Conservation (phyloP, 2,329 filamentous ascomycete species). For the Iodosphaeria phyllophila region DNA sequence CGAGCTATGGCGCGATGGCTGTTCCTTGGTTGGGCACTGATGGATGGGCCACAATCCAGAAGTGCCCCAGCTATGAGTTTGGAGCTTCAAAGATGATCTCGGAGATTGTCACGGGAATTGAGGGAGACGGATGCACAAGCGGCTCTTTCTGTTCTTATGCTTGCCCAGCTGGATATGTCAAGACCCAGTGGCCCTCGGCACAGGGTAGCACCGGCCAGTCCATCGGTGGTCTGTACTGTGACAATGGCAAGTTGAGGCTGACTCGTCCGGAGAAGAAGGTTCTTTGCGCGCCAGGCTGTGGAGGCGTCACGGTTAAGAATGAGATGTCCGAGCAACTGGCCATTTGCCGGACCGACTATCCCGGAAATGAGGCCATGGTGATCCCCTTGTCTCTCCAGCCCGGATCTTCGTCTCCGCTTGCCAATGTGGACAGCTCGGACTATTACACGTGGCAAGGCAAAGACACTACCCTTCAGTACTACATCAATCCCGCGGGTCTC, state of each 20-base stretch:
- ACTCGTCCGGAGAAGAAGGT: constrained; percentile 49
- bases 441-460: constrained; percentile 68
- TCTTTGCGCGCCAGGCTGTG: constrained; percentile 58
- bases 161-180: constrained; percentile 81
- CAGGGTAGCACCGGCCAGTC: constrained; percentile 74
- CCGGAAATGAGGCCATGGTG: constrained; percentile 76
- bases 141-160: constrained; percentile 78
- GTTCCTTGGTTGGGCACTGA: constrained; percentile 49
- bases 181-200: constrained; percentile 65
- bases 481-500: constrained; percentile 72
- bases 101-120: constrained; percentile 44
- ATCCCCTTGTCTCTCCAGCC: constrained; percentile 49
- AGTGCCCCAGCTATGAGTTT: constrained; percentile 29
- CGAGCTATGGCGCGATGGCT: constrained; percentile 58
- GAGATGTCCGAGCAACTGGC: constrained; percentile 45
- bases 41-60: constrained; percentile 71
- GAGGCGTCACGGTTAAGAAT: constrained; percentile 59
- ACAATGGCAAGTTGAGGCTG: constrained; percentile 55
- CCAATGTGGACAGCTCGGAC: constrained; percentile 50
- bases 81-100: constrained; percentile 31
- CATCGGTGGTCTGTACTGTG: constrained; percentile 74
- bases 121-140: constrained; percentile 38
- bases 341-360: constrained; percentile 92
- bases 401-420: constrained; percentile 40
- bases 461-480: constrained; percentile 75